Conservation (phyloP, 2,329 filamentous ascomycete species). For the Aspergillus spinulosporus region DNA sequence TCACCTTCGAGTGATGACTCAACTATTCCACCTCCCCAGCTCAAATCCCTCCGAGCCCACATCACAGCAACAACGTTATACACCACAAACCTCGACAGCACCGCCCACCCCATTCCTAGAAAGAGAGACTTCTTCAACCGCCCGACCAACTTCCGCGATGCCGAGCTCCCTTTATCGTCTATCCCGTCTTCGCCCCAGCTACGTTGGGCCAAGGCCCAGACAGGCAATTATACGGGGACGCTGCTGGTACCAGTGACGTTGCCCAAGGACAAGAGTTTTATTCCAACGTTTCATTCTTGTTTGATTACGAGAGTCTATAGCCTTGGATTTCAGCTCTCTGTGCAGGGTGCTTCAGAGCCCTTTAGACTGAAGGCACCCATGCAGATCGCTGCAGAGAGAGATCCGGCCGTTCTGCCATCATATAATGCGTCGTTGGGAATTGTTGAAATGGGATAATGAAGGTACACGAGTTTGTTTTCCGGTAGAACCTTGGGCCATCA, state of each 20-base stretch:
- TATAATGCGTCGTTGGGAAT: conserved; percentile 16
- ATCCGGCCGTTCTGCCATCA: conserved; percentile 12
- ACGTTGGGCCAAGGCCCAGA: conserved; percentile 9
- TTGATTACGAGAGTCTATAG: conserved; percentile 17
- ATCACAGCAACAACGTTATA: conserved; percentile 19
- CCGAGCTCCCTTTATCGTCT: conserved; percentile 5
- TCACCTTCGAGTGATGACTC: neutral
- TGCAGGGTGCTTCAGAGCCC: conserved; percentile 8
- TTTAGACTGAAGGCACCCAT: conserved; percentile 10
- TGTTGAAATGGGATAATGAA: conserved; percentile 1
- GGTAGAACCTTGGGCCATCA: too few relatives aligned
- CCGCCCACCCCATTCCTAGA: conserved; percentile 1
- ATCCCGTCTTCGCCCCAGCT: conserved; percentile 13
- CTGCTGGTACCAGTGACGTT: conserved; percentile 19
- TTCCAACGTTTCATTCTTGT: conserved; percentile 22
- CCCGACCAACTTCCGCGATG: conserved; percentile 17
- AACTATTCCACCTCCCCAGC: conserved; percentile 7
- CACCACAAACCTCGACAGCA: conserved; percentile 8
- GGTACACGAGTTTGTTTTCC: neutral
- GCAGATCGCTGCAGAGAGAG: conserved; percentile 13
- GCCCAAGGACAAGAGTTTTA: conserved; percentile 16
- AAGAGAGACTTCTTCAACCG: conserved; percentile 17
- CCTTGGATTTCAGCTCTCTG: conserved; percentile 14
- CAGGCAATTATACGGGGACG: conserved; percentile 4
- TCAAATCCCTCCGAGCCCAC: conserved; percentile 18